phyloP scores from a whole-genome alignment of 805 yeast species.

The Candida tammaniensis region DNA sequence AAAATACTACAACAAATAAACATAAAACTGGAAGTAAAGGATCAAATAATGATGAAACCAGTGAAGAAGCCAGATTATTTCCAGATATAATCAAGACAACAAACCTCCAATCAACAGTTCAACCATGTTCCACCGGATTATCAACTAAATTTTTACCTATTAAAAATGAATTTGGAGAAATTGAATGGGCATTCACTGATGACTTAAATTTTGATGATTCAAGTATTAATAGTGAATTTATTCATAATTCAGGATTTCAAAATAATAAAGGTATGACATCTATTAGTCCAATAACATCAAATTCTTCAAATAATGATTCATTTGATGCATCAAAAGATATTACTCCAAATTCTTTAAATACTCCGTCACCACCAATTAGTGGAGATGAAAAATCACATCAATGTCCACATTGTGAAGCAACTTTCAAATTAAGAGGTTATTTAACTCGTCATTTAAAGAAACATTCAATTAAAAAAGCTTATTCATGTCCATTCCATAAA shows the following conservation, averaged over 20 bases:
- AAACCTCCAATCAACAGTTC: conserved; percentile 11
- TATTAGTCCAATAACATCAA: conserved; percentile 33
- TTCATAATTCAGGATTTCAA: too few relatives aligned
- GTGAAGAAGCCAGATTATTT: too few relatives aligned
- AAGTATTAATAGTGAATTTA: conserved; percentile 6
- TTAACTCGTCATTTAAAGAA: conserved; percentile 55
- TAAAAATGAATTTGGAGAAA: conserved; percentile 51
- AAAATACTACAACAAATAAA: too few relatives aligned
- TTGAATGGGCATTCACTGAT: conserved; percentile 56
- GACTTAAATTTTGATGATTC: conserved; percentile 17
- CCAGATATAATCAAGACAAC: conserved; percentile 1
- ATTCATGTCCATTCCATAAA: conserved; percentile 51
- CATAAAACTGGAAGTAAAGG: too few relatives aligned
- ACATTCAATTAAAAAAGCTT: conserved; percentile 50
- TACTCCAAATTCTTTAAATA: conserved; percentile 28
- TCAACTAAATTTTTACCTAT: conserved; percentile 51
- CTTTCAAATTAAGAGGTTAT: conserved; percentile 51
- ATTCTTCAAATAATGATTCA: conserved; percentile 22
- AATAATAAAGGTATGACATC: neutral
- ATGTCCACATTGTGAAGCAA: conserved; percentile 49
- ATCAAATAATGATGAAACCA: neutral
- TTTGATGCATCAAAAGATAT: conserved; percentile 13
- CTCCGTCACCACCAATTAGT: conserved; percentile 21
- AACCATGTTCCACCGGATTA: conserved; percentile 49
- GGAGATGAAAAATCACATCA: conserved; percentile 22